Conservation (phyloP, 768 basidiomycete genomes). For the Macrolepiota dolichaula region DNA sequence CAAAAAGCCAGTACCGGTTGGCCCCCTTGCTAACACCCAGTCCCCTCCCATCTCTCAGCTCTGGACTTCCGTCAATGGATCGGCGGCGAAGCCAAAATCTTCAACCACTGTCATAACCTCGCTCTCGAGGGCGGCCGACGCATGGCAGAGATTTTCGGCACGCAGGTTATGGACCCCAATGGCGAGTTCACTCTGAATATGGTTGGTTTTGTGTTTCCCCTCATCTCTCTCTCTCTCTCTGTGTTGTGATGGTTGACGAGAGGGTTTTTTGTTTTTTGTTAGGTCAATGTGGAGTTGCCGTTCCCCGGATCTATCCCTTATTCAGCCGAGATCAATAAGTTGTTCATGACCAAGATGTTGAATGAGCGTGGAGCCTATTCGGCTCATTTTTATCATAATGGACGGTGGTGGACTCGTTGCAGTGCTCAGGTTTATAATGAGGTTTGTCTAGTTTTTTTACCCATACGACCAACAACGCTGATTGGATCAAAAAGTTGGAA, state of each 20-base stretch:
- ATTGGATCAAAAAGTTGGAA: constrained; percentile 26
- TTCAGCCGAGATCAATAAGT: constrained; percentile 16
- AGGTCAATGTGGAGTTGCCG: constrained; percentile 36
- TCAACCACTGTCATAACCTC: constrained; percentile 63
- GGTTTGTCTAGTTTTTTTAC: constrained; percentile 15
- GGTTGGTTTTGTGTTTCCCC: constrained; percentile 50
- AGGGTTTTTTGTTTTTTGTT: too few species aligned
- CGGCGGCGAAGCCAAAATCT: constrained; percentile 75
- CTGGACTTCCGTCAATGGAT: constrained; percentile 69
- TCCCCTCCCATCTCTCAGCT: too few species aligned
- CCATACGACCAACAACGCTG: neutral
- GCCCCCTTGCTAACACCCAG: too few species aligned
- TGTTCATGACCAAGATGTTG: constrained; percentile 27
- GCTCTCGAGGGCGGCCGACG: constrained; percentile 63
- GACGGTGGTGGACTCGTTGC: constrained; percentile 35
- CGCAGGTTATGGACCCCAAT: constrained; percentile 52
- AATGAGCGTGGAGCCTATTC: constrained; percentile 27
- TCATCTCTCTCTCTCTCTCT: too few species aligned
- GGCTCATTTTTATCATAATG: constrained; percentile 32
- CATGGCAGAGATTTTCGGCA: constrained; percentile 60
- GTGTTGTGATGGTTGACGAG: too few species aligned
- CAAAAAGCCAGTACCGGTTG: too few species aligned
- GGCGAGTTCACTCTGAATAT: constrained; percentile 66
- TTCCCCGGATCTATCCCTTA: constrained; percentile 21
- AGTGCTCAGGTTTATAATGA: constrained; percentile 41